Percentiles rank a stretch among this genome's conserved stretches.
These are phyloP conservation scores for Colletotrichum echinochloae DNA, from an alignment of 2,329 filamentous ascomycete genomes.

Conservation along the genomic window DNA sequence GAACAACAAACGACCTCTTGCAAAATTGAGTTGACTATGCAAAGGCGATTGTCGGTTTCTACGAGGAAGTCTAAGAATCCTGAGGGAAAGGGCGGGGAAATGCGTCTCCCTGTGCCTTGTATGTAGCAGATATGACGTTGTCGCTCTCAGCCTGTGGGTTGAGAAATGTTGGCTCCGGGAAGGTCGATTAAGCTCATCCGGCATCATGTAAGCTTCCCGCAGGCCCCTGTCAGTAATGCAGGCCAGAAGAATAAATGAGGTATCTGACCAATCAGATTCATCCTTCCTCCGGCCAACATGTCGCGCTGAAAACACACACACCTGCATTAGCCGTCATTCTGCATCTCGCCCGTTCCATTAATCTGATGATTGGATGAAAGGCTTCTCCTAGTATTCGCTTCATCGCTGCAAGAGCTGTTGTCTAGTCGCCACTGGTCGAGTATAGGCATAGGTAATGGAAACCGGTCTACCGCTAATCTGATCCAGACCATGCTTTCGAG, in stretches of 20 bases:
- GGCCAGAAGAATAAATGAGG: neutral
- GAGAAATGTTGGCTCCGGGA: conserved; percentile 11
- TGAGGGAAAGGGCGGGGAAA: neutral
- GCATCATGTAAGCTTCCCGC: conserved; percentile 14
- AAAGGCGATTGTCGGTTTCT: neutral
- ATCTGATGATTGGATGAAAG: neutral
- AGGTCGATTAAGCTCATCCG: conserved; percentile 33
- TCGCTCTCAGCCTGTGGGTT: neutral
- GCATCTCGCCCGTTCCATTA: neutral
- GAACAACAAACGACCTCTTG: neutral
- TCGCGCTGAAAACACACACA: conserved; percentile 1
- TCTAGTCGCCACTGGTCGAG: neutral
- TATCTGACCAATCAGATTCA: neutral
- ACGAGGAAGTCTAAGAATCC: neutral
- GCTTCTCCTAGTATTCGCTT: neutral
- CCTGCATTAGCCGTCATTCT: conserved; percentile 30
- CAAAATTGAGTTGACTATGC: neutral
- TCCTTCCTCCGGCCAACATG: neutral
- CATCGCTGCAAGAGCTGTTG: neutral
- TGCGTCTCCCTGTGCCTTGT: neutral
- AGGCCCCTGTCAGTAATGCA: conserved; percentile 21
- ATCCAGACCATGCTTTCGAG: neutral
- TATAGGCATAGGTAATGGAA: neutral
- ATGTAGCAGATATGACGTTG: conserved; percentile 12
- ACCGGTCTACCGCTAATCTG: neutral